Evolutionary conservation across 495 filamentous ascomycete genomes (phyloP), one percentile per base, ranked within the genome.

Genomic region (Penicillium ochrochloron): DNA sequence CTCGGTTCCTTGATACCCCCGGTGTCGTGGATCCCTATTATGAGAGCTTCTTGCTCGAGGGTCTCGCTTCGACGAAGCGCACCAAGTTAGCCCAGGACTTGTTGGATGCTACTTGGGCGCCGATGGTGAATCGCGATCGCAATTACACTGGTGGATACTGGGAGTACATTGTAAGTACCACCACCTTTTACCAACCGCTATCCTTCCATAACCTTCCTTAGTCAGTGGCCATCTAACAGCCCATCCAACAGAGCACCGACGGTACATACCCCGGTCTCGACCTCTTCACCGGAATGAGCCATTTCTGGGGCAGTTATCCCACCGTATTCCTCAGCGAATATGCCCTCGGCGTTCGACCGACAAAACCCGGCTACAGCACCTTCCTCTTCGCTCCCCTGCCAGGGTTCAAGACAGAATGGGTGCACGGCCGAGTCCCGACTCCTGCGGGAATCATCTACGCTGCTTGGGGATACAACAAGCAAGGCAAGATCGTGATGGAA

Each of bases 121-220:
- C 59, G 5, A 61, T 61, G 59, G 59, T 61, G 7, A 2, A 27
- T 23, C 42, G 42, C 21, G 59, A 61, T 39, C 44, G 59, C 15
- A 61, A 61, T 12, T 61, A 51, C 23, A 61, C 59, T 15, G 59
- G 59, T 34, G 59, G 59, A 39, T 61, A 61, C 33, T 61, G 59
- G 59, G 59, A 61, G 46, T 61, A 61, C 44, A 52, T 61, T 8
- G 59, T 51, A 61, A 61, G 59, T 53, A 27, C 17, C 46, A 27
- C 25, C 25, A 27, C 19, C 21, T 17, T 53, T 12, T 14, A 14
- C n/a, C 9, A 4, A 21, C 42, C 8, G n/a, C n/a, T 21, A 7
- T 42, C 39, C 21, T 46, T n/a, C 2, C 42, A 46, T 21, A 4
- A 46, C 2, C 8, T 23, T 23, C 2, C n/a, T 9, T 14, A 8